These are phyloP conservation scores for Chrysoporthe austroafricana DNA, from an alignment of 2,329 filamentous ascomycete species.

Conservation along the genomic window DNA sequence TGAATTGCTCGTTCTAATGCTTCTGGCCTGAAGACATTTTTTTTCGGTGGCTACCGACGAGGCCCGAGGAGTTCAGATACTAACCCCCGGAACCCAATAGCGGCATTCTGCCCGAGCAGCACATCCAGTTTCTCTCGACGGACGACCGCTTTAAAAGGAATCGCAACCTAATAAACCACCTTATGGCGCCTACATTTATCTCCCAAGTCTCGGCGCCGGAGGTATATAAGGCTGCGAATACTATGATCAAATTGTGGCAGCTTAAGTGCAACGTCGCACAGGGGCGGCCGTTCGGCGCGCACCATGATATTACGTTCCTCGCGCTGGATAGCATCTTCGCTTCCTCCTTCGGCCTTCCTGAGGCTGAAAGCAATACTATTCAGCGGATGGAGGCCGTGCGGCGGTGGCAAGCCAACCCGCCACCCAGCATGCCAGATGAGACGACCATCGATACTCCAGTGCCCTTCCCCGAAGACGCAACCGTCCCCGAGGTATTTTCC, in stretches of 20 bases:
- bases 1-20: no score
- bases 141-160: conserved; percentile 11
- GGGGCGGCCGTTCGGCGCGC: conserved; percentile 27
- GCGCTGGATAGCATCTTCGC: conserved; percentile 30
- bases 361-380: conserved; percentile 33
- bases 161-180: conserved; percentile 22
- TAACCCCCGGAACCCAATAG: conserved; percentile 8
- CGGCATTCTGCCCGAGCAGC: conserved; percentile 40
- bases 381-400: conserved; percentile 32
- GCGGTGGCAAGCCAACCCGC: conserved; percentile 9
- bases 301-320: conserved; percentile 14
- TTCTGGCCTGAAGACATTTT: no score
- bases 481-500: conserved; percentile 32
- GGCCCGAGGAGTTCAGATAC: no score
- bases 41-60: no score
- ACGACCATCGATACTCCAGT: conserved; percentile 35
- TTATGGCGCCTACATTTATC: conserved; percentile 23
- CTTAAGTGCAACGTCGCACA: conserved; percentile 26
- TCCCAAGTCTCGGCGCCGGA: conserved; percentile 36
- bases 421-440: background rate
- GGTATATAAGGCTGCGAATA: conserved; percentile 27
- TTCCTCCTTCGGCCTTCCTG: conserved; percentile 36
- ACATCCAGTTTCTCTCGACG: conserved; percentile 36
- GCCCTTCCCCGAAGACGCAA: conserved; percentile 31
- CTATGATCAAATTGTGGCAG: conserved; percentile 31